Evolutionary conservation across 1,139 yeast genomes (phyloP).

Genomic region (Chernovozyma aurita): DNA sequence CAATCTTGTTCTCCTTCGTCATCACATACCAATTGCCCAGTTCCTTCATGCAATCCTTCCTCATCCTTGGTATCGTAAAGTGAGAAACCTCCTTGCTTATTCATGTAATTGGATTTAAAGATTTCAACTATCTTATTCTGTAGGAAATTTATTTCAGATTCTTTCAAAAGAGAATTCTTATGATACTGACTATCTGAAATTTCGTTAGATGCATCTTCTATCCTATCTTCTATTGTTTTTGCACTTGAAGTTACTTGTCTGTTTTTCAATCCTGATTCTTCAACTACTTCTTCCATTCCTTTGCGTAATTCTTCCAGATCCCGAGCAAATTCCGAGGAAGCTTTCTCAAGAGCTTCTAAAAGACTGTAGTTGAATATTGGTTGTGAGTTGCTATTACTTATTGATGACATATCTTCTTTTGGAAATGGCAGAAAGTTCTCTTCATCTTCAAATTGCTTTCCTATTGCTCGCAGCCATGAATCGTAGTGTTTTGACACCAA

Average conservation of each 20-base stretch:
- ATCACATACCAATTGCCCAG: conserved; percentile 18
- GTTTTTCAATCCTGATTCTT: background rate
- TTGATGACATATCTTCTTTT: conserved; percentile 13
- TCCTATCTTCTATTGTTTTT: background rate
- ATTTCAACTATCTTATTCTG: conserved; percentile 23
- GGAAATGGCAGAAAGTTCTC: conserved; percentile 32
- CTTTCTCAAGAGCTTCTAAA: conserved; percentile 29
- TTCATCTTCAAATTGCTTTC: conserved; percentile 22
- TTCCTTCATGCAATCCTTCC: conserved; percentile 34
- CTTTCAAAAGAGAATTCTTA: conserved; percentile 20
- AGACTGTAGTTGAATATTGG: conserved; percentile 29
- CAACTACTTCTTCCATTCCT: conserved; percentile 1
- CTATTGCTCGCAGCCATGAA: conserved; percentile 34
- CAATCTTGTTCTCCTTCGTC: conserved; percentile 10
- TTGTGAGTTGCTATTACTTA: conserved; percentile 10
- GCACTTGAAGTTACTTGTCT: background rate
- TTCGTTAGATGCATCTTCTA: background rate
- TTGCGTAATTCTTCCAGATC: conserved; percentile 10
- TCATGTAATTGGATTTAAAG: conserved; percentile 4
- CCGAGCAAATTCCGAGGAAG: conserved; percentile 15
- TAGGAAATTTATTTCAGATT: conserved; percentile 30
- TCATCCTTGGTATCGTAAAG: conserved; percentile 41
- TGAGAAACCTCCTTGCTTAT: conserved; percentile 26
- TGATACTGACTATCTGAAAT: background rate
- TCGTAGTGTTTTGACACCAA: conserved; percentile 36